These are phyloP conservation scores for Jaapia argillacea DNA, from an alignment of 768 basidiomycete genomes.

Conservation along the genomic window DNA sequence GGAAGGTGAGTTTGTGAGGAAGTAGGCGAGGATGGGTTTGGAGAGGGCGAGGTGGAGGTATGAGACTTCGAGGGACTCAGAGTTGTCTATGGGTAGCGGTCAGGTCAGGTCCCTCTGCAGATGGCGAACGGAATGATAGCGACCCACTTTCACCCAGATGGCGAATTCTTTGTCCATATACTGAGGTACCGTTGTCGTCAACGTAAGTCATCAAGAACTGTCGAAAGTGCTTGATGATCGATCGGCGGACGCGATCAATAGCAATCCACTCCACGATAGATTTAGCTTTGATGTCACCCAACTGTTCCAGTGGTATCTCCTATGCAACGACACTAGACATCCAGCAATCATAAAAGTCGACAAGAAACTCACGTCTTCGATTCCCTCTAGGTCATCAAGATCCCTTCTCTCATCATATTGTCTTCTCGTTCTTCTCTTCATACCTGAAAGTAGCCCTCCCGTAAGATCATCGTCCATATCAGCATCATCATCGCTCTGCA, in stretches of 20 bases:
- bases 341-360: not conserved
- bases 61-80: constrained; percentile 95
- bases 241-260: constrained; percentile 79
- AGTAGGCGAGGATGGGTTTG: constrained; percentile 94
- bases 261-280: constrained; percentile 98
- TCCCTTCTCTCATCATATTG: constrained; percentile 92
- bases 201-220: constrained; percentile 94
- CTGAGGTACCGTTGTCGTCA: constrained; percentile 83
- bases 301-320: constrained; percentile 92
- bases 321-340: constrained; percentile 22
- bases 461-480: constrained; percentile 57
- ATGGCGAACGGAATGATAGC: not conserved
- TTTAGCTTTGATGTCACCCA: constrained; percentile 96
- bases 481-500: constrained; percentile 74
- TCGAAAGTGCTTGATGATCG: constrained; percentile 88
- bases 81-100: constrained; percentile 55
- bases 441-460: constrained; percentile 54
- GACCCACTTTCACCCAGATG: constrained; percentile 86
- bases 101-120: constrained; percentile 4
- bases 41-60: constrained; percentile 90
- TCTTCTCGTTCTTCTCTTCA: constrained; percentile 75
- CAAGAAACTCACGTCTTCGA: constrained; percentile 61
- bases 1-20: constrained; percentile 89
- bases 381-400: constrained; percentile 82
- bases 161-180: constrained; percentile 91